Conservation (phyloP, 106 monocot genomes). For the Dendrobium catenatum region DNA sequence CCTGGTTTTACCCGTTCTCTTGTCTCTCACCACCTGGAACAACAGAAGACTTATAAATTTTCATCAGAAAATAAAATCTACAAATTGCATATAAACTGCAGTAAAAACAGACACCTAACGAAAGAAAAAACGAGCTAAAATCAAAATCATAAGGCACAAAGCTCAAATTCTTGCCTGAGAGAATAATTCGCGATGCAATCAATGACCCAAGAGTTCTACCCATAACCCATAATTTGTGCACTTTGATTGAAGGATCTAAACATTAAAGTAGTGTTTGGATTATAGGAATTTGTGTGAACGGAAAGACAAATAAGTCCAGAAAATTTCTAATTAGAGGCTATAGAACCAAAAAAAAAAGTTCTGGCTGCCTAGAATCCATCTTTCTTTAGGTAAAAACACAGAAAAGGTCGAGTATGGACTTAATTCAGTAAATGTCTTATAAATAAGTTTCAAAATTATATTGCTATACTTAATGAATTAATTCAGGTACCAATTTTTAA, state of each 20-base stretch:
- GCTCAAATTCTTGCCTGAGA: neutral
- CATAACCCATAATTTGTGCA: no score
- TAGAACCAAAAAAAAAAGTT: neutral
- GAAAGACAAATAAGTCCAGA: neutral
- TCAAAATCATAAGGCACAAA: neutral
- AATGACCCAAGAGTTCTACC: no score
- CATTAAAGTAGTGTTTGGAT: neutral
- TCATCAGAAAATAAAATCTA: neutral
- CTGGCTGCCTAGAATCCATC: neutral
- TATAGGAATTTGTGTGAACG: neutral
- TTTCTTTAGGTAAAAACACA: neutral
- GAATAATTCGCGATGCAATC: no score
- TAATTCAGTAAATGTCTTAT: neutral
- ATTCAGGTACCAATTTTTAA: neutral
- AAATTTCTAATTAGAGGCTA: neutral
- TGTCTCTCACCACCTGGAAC: slow-evolving; percentile 83
- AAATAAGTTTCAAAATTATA: neutral
- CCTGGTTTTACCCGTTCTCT: slow-evolving; percentile 89
- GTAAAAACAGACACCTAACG: neutral
- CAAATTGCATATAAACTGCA: neutral
- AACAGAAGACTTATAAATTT: neutral
- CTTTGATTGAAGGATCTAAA: neutral
- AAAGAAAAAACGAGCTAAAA: neutral
- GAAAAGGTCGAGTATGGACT: neutral
- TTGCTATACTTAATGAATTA: neutral